Evolutionary conservation across 179 eudicot genomes (phyloP).

Genomic region (Silene noctiflora): DNA sequence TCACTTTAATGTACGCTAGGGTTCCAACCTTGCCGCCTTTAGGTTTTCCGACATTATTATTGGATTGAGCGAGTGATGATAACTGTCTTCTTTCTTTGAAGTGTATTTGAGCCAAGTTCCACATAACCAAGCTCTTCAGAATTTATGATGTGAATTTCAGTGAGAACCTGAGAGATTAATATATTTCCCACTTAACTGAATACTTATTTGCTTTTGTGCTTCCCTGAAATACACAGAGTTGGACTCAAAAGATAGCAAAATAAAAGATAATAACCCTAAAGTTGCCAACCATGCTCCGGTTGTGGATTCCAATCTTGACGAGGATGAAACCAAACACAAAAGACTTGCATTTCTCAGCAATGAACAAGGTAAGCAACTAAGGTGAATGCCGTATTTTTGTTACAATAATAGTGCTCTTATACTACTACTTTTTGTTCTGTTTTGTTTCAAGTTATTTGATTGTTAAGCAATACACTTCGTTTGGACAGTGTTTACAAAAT

Average conservation of each 20-base stretch:
- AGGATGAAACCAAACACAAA: constrained; percentile 6
- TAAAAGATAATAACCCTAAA: not conserved
- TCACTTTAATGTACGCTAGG: not conserved
- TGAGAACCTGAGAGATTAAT: not conserved
- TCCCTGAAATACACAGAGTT: not conserved
- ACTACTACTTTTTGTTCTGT: not conserved
- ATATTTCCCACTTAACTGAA: not conserved
- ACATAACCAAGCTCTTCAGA: not conserved
- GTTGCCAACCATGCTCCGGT: not conserved
- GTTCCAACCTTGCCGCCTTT: not conserved
- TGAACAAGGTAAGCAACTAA: constrained; percentile 4
- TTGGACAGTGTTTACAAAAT: not conserved
- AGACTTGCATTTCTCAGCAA: constrained; percentile 6
- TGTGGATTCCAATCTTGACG: not conserved
- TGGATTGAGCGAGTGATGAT: not conserved
- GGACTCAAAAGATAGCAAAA: not conserved
- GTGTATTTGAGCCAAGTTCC: not conserved
- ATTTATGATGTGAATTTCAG: not conserved
- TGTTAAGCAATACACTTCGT: not conserved
- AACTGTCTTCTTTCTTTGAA: not conserved
- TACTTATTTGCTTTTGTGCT: not conserved
- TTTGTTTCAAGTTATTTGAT: not conserved
- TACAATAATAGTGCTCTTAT: not conserved
- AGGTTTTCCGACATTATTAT: not conserved
- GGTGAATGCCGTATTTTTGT: not conserved